Base-by-base conservation (phyloP, 495 filamentous ascomycete genomes). In the Lineolata rhizophorae region DNA sequence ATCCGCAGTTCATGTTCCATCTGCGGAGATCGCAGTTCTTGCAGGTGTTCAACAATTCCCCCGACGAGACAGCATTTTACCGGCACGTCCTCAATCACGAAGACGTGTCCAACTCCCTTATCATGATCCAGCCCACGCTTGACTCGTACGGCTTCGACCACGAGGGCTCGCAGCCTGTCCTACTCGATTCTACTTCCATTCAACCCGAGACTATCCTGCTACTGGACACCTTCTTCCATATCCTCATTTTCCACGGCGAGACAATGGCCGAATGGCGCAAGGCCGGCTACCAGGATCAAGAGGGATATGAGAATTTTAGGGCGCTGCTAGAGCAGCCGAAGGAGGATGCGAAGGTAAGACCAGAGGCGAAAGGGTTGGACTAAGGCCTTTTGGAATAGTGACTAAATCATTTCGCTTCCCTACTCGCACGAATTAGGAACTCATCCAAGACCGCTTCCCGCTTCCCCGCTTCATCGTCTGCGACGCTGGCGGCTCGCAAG, bases 1-100 rank as follows among this genome's bases (percentile, higher is more conserved):
- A 99, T 44, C 90, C 90, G 20, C 90, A 99, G 55, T 99, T 99
- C 58, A 95, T 99, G 90, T 99, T 95, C 64, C 90, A 99, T 51
- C 64, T 99, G 37, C 76, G 90, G 32, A 70, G 90, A 48, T 90
- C 78, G 46, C 90, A 99, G 53, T 99, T 99, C 59, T 57, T 99
- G 44, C 90, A 99, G 48, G 84, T 99, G 30, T 99, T 99, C 64
- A 99, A 99, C 60, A 95, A 94, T 55, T 94, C 84, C 0, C 90
- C 90, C 9, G 90, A 99, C 44, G 90, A 99, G 56, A 99, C 90
- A 12, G 90, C 90, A 12, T 99, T 95, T 56, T 94, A 95, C 51
- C 67, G 90, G 31, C 90, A 99, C 49, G 83, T 95, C 8, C 64
- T 99, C 34, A 85, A 94, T 51, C 82, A 93, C 41, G 90, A 99